These are phyloP conservation scores for Solanum chmielewskii DNA, from an alignment of 257 asterid species.

Conservation along the genomic window DNA sequence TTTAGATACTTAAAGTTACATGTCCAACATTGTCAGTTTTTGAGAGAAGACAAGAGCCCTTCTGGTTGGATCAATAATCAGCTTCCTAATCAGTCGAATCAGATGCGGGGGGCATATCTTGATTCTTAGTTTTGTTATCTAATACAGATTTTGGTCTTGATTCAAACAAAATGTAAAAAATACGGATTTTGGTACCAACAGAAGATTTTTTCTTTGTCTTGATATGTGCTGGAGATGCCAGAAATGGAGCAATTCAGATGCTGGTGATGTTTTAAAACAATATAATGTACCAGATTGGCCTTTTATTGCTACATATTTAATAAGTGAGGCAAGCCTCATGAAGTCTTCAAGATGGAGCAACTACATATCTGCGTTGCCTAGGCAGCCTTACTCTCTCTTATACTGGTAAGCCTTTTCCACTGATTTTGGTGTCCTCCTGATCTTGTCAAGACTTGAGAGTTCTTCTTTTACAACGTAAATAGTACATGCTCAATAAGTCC, in stretches of 20 bases:
- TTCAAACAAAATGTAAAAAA: too few relatives aligned
- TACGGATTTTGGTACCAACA: background rate
- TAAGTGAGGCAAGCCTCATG: conserved; percentile 69
- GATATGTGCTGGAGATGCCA: conserved; percentile 17
- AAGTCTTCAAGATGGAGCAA: conserved; percentile 77
- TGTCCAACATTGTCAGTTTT: background rate
- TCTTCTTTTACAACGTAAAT: conserved; percentile 1
- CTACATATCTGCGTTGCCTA: conserved; percentile 87
- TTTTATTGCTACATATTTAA: conserved; percentile 74
- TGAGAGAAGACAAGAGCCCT: background rate
- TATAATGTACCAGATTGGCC: conserved; percentile 94
- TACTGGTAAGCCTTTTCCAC: conserved; percentile 52
- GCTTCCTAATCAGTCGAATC: background rate
- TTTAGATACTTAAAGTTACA: background rate
- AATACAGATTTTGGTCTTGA: background rate
- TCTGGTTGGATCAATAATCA: background rate
- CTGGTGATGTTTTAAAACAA: conserved; percentile 57
- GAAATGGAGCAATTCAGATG: conserved; percentile 76
- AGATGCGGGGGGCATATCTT: background rate
- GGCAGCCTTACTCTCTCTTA: conserved; percentile 91
- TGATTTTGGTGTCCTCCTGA: background rate
- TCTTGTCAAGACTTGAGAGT: background rate
- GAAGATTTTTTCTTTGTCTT: background rate
- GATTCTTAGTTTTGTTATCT: background rate
- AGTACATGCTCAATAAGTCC: conserved; percentile 47